A percentile compares a stretch with the other conserved stretches of the same genome.
phyloP scores from a whole-genome alignment of 345 rosid species.

The Camelina laxa region DNA sequence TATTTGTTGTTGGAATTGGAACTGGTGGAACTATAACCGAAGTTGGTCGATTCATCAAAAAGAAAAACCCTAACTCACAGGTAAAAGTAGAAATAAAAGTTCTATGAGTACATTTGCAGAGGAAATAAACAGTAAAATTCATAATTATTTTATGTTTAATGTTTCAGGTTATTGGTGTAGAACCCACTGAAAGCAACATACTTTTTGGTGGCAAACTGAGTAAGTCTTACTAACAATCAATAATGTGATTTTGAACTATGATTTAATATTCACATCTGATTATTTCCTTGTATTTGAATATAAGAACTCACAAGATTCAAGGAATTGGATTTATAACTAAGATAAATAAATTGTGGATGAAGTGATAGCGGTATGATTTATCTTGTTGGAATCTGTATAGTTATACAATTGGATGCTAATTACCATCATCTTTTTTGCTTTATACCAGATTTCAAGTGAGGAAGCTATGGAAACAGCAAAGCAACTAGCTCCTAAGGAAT shows the following conservation, averaged over 20 bases:
- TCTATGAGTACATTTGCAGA: background rate
- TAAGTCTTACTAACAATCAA: slow-evolving; percentile 37
- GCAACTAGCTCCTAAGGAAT: slow-evolving; percentile 92
- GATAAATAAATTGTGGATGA: slow-evolving; percentile 78
- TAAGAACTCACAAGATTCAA: slow-evolving; percentile 99
- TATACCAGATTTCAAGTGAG: slow-evolving; percentile 49
- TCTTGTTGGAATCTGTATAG: slow-evolving; percentile 16
- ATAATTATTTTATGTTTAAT: slow-evolving; percentile 18
- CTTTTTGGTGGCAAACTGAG: slow-evolving; percentile 88
- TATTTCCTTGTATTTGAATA: slow-evolving; percentile 27
- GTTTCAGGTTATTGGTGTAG: slow-evolving; percentile 78
- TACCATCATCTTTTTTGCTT: slow-evolving; percentile 6
- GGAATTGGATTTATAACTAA: slow-evolving; percentile 93
- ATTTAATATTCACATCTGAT: background rate
- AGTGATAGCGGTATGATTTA: slow-evolving; percentile 65
- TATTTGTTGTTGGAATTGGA: slow-evolving; percentile 76
- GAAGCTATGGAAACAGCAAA: slow-evolving; percentile 93
- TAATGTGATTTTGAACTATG: background rate
- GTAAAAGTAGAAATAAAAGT: slow-evolving; percentile 37
- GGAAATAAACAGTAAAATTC: background rate
- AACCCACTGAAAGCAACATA: slow-evolving; percentile 80
- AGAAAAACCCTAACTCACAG: slow-evolving; percentile 72
- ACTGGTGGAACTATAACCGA: slow-evolving; percentile 91
- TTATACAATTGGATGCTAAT: slow-evolving; percentile 11
- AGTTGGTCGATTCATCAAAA: slow-evolving; percentile 74